phyloP scores from a whole-genome alignment of 1,284 basidiomycete species.

The Cutaneotrichosporon sp. region DNA sequence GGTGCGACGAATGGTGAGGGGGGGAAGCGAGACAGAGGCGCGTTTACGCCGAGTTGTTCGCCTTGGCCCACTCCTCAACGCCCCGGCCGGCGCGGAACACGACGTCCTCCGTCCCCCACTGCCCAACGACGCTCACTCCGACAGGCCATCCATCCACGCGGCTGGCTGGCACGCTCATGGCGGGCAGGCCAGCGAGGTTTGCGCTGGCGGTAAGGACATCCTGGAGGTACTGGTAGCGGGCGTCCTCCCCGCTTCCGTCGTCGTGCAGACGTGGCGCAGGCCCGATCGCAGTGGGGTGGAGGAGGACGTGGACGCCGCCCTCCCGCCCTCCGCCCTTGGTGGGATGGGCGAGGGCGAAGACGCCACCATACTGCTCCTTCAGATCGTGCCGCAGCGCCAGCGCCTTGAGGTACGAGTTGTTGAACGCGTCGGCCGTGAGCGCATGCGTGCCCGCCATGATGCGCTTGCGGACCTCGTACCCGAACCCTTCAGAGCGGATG shows the following conservation, averaged over 20 bases:
- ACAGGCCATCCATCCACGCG: conserved; percentile 73
- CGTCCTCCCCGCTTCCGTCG: conserved; percentile 31
- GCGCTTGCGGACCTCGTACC: conserved; percentile 80
- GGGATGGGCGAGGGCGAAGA: conserved; percentile 62
- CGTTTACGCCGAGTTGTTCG: not conserved
- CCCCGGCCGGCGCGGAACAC: conserved; percentile 61
- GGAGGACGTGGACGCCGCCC: conserved; percentile 68
- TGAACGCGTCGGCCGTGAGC: conserved; percentile 86
- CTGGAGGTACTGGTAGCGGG: conserved; percentile 70
- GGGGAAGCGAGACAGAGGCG: not conserved
- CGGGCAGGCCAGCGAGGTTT: conserved; percentile 84
- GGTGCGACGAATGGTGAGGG: not conserved
- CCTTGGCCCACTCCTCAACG: conserved; percentile 35
- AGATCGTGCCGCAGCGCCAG: conserved; percentile 74
- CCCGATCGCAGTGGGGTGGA: conserved; percentile 81
- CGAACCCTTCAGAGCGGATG: conserved; percentile 71
- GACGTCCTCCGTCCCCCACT: conserved; percentile 81
- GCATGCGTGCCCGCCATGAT: conserved; percentile 92
- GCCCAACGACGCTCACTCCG: conserved; percentile 79
- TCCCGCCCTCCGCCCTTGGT: conserved; percentile 26
- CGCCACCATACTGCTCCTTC: conserved; percentile 69
- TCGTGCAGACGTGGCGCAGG: conserved; percentile 64
- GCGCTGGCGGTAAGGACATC: conserved; percentile 92
- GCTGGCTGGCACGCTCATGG: conserved; percentile 70
- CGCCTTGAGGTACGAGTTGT: conserved; percentile 95